phyloP scores from a whole-genome alignment of 2,329 filamentous ascomycete genomes.

The Thelonectria olida region DNA sequence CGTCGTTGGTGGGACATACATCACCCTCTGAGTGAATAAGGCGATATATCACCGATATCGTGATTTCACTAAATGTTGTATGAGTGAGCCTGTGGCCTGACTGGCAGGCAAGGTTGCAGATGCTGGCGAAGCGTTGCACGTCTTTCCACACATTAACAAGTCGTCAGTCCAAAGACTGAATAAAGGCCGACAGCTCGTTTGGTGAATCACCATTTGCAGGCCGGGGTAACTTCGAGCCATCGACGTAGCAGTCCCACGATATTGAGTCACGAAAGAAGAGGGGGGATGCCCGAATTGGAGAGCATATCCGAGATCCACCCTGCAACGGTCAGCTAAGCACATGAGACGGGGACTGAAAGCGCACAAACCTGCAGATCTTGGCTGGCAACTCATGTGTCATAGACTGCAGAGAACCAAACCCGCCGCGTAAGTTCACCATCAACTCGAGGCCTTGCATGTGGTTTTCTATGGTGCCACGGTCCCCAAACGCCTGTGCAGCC shows the following conservation, averaged over 20 bases:
- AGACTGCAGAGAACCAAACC: constrained; percentile 24
- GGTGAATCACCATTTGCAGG: background rate
- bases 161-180: constrained; percentile 19
- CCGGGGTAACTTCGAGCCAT: background rate
- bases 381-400: constrained; percentile 29
- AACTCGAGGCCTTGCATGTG: constrained; percentile 27
- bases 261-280: constrained; percentile 21
- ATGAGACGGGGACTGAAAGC: background rate
- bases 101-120: constrained; percentile 32
- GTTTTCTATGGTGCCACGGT: constrained; percentile 17
- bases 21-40: constrained; percentile 20
- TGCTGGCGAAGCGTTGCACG: constrained; percentile 21
- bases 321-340: background rate
- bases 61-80: constrained; percentile 32
- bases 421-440: constrained; percentile 31
- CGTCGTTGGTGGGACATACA: constrained; percentile 4
- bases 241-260: constrained; percentile 29
- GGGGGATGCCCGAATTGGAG: constrained; percentile 24
- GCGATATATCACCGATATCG: constrained; percentile 28
- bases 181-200: background rate
- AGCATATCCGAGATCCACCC: constrained; percentile 27
- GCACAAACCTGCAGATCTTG: constrained; percentile 33
- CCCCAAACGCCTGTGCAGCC: constrained; percentile 26
- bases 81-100: constrained; percentile 25
- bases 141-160: constrained; percentile 26